phyloP scores from a whole-genome alignment of 73 alveolate species.

The Tetrahymena thermophila region DNA sequence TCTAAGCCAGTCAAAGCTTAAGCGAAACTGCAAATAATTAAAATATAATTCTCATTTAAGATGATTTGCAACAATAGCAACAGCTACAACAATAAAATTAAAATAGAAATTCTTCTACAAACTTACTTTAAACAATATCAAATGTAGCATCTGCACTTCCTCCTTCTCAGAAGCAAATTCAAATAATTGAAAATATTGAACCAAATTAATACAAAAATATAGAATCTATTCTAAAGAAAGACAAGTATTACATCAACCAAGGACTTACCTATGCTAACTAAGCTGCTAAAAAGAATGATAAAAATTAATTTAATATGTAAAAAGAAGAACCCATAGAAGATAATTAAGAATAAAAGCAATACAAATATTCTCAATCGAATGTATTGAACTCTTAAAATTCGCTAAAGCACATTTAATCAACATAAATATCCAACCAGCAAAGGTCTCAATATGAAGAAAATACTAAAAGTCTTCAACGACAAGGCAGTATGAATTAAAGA shows the following conservation, averaged over 20 bases:
- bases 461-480: not conserved
- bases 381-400: not conserved
- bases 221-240: not conserved
- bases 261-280: not conserved
- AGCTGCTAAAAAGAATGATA: not conserved
- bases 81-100: not conserved
- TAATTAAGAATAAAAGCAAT: not conserved
- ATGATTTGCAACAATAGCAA: not conserved
- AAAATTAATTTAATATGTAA: not conserved
- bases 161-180: not conserved
- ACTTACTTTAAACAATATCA: not conserved
- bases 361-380: not conserved
- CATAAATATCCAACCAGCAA: not conserved
- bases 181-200: not conserved
- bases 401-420: not conserved
- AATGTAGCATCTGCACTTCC: not conserved
- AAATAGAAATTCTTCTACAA: not conserved
- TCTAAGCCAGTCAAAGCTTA: not conserved
- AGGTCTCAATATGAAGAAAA: not conserved
- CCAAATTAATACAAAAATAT: not conserved
- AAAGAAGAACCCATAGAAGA: not conserved
- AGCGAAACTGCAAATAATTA: not conserved
- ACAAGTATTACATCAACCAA: not conserved
- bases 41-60: not conserved
- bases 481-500: not conserved